A percentile compares a stretch with the other conserved stretches of the same genome.
These are phyloP conservation scores for Westerdykella sp. DNA, from an alignment of 2,329 filamentous ascomycete species.

Conservation along the genomic window DNA sequence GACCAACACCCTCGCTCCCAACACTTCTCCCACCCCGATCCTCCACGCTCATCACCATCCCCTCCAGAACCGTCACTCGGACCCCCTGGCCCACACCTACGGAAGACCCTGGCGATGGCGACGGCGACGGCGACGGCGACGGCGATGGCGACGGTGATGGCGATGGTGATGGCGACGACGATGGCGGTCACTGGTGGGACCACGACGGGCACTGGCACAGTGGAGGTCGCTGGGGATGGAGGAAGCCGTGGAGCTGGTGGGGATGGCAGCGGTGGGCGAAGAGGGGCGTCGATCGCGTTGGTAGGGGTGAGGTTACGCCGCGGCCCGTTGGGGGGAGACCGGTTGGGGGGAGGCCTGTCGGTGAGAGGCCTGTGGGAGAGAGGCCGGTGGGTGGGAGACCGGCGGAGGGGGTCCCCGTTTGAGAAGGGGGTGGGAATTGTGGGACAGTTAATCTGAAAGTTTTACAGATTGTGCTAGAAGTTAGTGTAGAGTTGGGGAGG, in stretches of 20 bases:
- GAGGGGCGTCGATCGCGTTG: neutral
- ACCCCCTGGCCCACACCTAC: neutral
- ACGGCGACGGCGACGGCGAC: neutral
- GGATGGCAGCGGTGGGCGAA: neutral
- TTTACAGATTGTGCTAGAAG: no score
- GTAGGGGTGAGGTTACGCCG: conserved; percentile 1
- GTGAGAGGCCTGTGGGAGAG: conserved; percentile 2
- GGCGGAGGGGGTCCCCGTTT: no score
- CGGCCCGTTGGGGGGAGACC: conserved; percentile 1
- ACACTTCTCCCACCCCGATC: neutral
- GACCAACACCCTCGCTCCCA: neutral
- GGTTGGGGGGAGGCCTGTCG: neutral
- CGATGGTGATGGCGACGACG: neutral
- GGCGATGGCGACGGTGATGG: neutral
- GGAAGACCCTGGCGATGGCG: neutral
- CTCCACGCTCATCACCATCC: neutral
- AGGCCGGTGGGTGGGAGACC: conserved; percentile 1
- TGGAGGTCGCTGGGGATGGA: neutral
- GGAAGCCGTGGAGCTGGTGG: conserved; percentile 2
- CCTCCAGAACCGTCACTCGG: neutral
- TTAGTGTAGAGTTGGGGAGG: no score
- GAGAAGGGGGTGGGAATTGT: no score
- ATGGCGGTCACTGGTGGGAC: conserved; percentile 2
- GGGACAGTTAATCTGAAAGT: no score
- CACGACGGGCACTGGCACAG: conserved; percentile 1